Evolutionary conservation across 1,284 basidiomycete species (phyloP).

Genomic region (Wallemia ichthyophaga): DNA sequence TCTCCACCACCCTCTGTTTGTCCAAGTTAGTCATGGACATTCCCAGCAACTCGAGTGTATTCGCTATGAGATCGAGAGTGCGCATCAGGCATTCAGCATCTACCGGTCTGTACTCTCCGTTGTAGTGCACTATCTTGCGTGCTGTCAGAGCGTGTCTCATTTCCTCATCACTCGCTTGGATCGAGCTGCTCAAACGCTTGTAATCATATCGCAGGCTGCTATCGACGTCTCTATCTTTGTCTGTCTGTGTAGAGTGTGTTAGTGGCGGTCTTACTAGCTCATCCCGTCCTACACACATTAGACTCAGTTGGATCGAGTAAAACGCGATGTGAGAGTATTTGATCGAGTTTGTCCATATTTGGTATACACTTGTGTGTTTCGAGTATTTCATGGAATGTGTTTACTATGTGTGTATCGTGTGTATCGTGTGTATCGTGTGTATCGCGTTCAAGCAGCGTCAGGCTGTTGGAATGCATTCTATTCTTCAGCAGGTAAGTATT

Average conservation of each 20-base stretch:
- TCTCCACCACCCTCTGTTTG: slow-evolving; percentile 20
- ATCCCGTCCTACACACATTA: slow-evolving; percentile 12
- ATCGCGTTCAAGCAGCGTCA: slow-evolving; percentile 32
- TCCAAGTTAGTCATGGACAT: slow-evolving; percentile 13
- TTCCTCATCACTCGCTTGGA: slow-evolving; percentile 51
- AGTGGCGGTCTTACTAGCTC: slow-evolving; percentile 11
- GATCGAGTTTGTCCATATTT: slow-evolving; percentile 33
- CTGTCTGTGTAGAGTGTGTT: too few relatives aligned
- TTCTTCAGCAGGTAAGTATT: slow-evolving; percentile 53
- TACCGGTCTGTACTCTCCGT: slow-evolving; percentile 36
- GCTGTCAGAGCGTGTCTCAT: slow-evolving; percentile 30
- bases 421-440: slow-evolving; percentile 13
- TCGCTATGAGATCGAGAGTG: slow-evolving; percentile 37
- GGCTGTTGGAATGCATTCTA: slow-evolving; percentile 52
- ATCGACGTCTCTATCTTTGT: not conserved
- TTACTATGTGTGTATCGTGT: slow-evolving; percentile 26
- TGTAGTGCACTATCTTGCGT: slow-evolving; percentile 36
- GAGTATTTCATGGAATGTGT: slow-evolving; percentile 40
- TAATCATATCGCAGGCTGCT: not conserved
- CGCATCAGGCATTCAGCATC: slow-evolving; percentile 30
- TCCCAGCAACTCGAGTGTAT: slow-evolving; percentile 24
- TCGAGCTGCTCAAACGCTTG: slow-evolving; percentile 24
- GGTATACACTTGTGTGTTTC: slow-evolving; percentile 43
- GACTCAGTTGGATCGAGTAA: slow-evolving; percentile 28
- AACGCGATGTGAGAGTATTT: slow-evolving; percentile 25